Evolutionary conservation across 495 filamentous ascomycete genomes (phyloP).

Genomic region (Neurospora sp.): DNA sequence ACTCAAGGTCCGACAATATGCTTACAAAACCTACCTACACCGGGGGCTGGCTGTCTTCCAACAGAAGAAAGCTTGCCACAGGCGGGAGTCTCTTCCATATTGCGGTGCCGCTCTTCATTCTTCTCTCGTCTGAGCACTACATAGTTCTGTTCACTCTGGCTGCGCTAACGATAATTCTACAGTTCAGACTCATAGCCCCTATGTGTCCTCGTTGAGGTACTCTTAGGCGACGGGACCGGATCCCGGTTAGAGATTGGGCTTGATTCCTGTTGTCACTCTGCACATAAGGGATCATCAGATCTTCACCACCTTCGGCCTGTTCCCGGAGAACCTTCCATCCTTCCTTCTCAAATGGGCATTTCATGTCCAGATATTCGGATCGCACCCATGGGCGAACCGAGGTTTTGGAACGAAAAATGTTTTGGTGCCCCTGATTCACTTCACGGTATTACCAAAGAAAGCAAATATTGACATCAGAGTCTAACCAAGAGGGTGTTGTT

Average conservation of each 20-base stretch:
- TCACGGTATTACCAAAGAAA: neutral
- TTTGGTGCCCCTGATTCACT: neutral
- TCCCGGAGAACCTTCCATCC: conserved; percentile 1
- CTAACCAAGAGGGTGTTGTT: neutral
- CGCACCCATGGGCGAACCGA: conserved; percentile 1
- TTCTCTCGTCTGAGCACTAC: neutral
- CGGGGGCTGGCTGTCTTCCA: neutral
- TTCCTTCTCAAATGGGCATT: conserved; percentile 1
- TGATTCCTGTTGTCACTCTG: neutral
- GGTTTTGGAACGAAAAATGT: neutral
- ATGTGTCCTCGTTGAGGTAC: neutral
- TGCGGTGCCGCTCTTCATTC: neutral
- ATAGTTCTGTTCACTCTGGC: neutral
- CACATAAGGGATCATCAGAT: neutral
- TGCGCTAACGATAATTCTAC: neutral
- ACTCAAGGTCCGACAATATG: neutral
- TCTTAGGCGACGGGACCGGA: neutral
- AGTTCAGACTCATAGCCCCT: neutral
- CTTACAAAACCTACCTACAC: neutral
- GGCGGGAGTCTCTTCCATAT: neutral
- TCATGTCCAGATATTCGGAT: conserved; percentile 1
- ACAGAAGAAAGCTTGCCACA: neutral
- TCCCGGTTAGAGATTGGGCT: neutral
- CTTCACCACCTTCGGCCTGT: neutral
- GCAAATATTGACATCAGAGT: neutral